Percentiles rank a stretch among this genome's conserved stretches.
These are phyloP conservation scores for Pisolithus orientalis DNA, from an alignment of 768 basidiomycete genomes.

Conservation along the genomic window DNA sequence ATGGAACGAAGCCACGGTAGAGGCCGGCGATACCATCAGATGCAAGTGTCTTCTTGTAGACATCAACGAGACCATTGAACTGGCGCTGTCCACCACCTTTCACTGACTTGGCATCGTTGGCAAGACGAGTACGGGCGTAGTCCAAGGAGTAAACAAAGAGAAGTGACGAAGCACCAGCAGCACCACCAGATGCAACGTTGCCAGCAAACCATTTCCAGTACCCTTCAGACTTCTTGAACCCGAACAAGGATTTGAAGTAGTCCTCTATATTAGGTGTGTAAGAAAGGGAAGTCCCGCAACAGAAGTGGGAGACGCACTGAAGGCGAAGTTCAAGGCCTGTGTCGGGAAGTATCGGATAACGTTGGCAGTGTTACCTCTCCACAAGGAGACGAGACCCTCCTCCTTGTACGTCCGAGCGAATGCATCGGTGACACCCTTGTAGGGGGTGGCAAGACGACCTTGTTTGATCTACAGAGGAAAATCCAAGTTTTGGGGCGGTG, in stretches of 20 bases:
- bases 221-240: slow-evolving; percentile 96
- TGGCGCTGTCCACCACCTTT: slow-evolving; percentile 92
- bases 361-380: slow-evolving; percentile 99
- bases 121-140: slow-evolving; percentile 98
- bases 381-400: slow-evolving; percentile 92
- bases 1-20: slow-evolving; percentile 99
- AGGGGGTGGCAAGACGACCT: slow-evolving; percentile 92
- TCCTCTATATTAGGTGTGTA: slow-evolving; percentile 50
- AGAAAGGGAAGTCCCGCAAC: background rate
- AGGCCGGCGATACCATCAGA: slow-evolving; percentile 98
- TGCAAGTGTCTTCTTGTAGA: slow-evolving; percentile 95
- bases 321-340: slow-evolving; percentile 99
- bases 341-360: slow-evolving; percentile 99
- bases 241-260: slow-evolving; percentile 98
- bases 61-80: slow-evolving; percentile 97
- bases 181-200: slow-evolving; percentile 98
- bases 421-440: slow-evolving; percentile 95
- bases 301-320: slow-evolving; percentile 61
- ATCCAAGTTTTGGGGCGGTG: background rate
- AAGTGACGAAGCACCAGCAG: slow-evolving; percentile 96
- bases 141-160: slow-evolving; percentile 99
- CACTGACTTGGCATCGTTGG: slow-evolving; percentile 94
- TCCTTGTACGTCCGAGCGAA: slow-evolving; percentile 89
- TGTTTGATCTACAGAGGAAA: slow-evolving; percentile 79
- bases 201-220: slow-evolving; percentile 99